Evolutionary conservation across 2,329 filamentous ascomycete species (phyloP).

Genomic region (Curvularia hawaiiensis): DNA sequence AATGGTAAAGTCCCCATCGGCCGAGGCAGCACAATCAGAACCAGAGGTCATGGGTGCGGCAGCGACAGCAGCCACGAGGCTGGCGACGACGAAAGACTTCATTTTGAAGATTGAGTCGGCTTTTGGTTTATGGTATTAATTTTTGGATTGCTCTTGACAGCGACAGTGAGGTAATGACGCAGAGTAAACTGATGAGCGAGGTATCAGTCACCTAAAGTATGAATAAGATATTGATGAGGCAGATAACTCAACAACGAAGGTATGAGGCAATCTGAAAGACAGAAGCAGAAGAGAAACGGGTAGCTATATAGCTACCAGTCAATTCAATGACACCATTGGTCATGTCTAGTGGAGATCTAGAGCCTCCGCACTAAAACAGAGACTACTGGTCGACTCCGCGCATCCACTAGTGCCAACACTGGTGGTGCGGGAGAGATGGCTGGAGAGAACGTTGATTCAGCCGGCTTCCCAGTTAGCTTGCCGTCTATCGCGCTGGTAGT

Average conservation of each 20-base stretch:
- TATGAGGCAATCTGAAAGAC: constrained; percentile 21
- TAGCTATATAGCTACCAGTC: constrained; percentile 39
- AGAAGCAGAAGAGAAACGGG: constrained; percentile 23
- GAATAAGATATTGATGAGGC: constrained; percentile 12
- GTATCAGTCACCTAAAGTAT: constrained; percentile 39
- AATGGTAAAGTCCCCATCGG: constrained; percentile 64
- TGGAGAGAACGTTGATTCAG: constrained; percentile 24
- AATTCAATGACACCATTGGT: constrained; percentile 28
- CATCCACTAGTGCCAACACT: constrained; percentile 32
- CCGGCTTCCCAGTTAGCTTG: constrained; percentile 32
- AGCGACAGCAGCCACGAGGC: constrained; percentile 36
- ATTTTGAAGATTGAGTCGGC: constrained; percentile 28
- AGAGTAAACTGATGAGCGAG: constrained; percentile 45
- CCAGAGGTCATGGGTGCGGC: constrained; percentile 47
- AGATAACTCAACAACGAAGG: constrained; percentile 36
- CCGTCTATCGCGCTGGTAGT: constrained; percentile 18
- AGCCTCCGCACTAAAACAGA: constrained; percentile 24
- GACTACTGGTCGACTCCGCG: constrained; percentile 34
- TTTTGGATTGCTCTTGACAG: constrained; percentile 17
- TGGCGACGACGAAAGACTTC: constrained; percentile 39
- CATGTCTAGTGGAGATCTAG: constrained; percentile 12
- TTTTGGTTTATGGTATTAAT: constrained; percentile 9
- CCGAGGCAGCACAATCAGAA: constrained; percentile 58
- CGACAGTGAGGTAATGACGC: constrained; percentile 28
- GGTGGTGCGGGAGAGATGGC: constrained; percentile 29